phyloP scores from a whole-genome alignment of 495 filamentous ascomycete genomes.

The Penicillium verhagenii region DNA sequence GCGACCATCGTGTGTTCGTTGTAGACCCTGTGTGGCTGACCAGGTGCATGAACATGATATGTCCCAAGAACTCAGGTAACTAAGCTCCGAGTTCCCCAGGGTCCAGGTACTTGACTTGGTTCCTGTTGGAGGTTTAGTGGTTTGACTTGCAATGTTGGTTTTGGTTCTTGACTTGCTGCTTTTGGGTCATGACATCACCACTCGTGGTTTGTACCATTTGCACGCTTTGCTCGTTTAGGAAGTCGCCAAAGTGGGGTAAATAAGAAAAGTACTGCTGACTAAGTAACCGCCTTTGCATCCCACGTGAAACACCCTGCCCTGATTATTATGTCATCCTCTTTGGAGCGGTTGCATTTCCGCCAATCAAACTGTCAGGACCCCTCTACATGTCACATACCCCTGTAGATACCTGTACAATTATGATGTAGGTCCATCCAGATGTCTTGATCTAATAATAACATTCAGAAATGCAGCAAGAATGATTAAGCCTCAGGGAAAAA shows the following conservation, averaged over 20 bases:
- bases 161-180: neutral
- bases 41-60: conserved; percentile 1
- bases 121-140: neutral
- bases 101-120: neutral
- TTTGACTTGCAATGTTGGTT: too few relatives aligned
- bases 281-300: too few relatives aligned
- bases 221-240: neutral
- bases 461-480: too few relatives aligned
- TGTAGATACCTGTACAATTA: too few relatives aligned
- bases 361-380: too few relatives aligned
- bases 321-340: neutral
- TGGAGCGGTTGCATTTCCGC: neutral
- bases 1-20: neutral
- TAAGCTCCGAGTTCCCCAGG: neutral
- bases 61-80: neutral
- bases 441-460: too few relatives aligned
- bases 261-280: too few relatives aligned
- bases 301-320: neutral
- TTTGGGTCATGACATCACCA: neutral
- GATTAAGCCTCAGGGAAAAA: too few relatives aligned
- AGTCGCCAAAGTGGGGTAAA: neutral
- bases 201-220: neutral
- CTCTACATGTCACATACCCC: too few relatives aligned
- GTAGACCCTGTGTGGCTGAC: neutral
- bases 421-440: too few relatives aligned